Base-by-base conservation (phyloP, 2,329 filamentous ascomycete species). In the Zymoseptoria brevis region DNA sequence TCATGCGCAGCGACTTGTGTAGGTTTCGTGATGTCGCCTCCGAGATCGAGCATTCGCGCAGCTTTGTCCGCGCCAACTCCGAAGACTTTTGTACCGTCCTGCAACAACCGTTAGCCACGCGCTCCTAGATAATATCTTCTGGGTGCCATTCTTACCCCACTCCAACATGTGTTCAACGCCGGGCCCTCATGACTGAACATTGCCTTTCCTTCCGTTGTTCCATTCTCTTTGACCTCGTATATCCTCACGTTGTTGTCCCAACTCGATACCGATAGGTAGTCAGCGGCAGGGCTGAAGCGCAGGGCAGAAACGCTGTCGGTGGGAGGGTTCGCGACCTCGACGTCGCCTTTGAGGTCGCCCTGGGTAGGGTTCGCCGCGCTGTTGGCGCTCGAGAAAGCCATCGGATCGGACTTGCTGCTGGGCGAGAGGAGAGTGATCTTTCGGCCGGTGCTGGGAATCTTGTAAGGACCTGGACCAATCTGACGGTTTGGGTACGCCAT, bases 241-340 rank as follows among this genome's bases (percentile, higher is more conserved):
- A 99, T 93, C 71, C 92, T 88, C 64, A 97, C 90, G 75, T 96
- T 96, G 79, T 95, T 96, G 77, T 99, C 94, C 94, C 94, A 99
- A 68, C 90, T 96, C 53, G 90, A 80, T 41, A 96, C 89, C 22
- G 93, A 91, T 19, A 99, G 81, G 72, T 95, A 88, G 69, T 97
- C 90, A 66, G 77, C 82, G 56, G 80, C 80, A 1, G 87, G 85
- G 13, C 88, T 92, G 78, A 96, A 99, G 54, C 85, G 80, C 61
- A 99, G 81, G 72, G 91, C 90, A 41, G 92, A 92, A 70, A 97
- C 88, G 75, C 88, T 89, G 76, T 99, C 94, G 67, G 90, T 87
- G 21, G 94, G 94, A 13, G 89, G 88, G 64, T 87, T 83, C 61
- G 79, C 82, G 58, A 99, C 80, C 57, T 87, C 82, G 57, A 97